Conservation (phyloP, 1,284 basidiomycete species). For the Neotropicomus parvogracilis region DNA sequence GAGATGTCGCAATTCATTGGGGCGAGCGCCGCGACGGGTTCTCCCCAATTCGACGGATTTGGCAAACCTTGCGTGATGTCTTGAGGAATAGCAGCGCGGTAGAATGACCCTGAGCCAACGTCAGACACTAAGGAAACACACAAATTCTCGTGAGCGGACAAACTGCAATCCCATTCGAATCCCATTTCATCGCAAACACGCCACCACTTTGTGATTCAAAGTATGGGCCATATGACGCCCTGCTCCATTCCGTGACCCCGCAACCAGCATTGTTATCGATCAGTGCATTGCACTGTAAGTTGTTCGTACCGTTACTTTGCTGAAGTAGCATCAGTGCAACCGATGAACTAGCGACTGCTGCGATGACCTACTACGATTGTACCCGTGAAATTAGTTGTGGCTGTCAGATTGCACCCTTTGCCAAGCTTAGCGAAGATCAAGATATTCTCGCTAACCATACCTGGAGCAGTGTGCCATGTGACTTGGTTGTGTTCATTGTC, state of each 20-base stretch:
- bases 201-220: constrained; percentile 61
- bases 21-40: constrained; percentile 47
- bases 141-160: constrained; percentile 40
- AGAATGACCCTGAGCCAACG: constrained; percentile 51
- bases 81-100: constrained; percentile 52
- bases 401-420: constrained; percentile 48
- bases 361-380: constrained; percentile 40
- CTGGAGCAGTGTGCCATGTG: constrained; percentile 53
- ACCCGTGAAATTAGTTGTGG: constrained; percentile 46
- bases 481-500: constrained; percentile 60
- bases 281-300: constrained; percentile 44
- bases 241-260: constrained; percentile 54
- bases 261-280: constrained; percentile 50
- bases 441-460: constrained; percentile 30
- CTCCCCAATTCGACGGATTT: constrained; percentile 48
- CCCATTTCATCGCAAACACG: constrained; percentile 63
- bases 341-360: not conserved
- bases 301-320: constrained; percentile 36
- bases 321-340: constrained; percentile 18
- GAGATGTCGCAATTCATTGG: constrained; percentile 45
- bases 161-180: constrained; percentile 50
- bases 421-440: constrained; percentile 7
- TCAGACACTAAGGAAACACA: constrained; percentile 7
- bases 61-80: constrained; percentile 47
- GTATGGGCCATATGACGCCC: constrained; percentile 53